Evolutionary conservation across 164 flowering plant species (phyloP), one percentile per base, ranked within the genome.

Genomic region (Macadamia tetraphylla): DNA sequence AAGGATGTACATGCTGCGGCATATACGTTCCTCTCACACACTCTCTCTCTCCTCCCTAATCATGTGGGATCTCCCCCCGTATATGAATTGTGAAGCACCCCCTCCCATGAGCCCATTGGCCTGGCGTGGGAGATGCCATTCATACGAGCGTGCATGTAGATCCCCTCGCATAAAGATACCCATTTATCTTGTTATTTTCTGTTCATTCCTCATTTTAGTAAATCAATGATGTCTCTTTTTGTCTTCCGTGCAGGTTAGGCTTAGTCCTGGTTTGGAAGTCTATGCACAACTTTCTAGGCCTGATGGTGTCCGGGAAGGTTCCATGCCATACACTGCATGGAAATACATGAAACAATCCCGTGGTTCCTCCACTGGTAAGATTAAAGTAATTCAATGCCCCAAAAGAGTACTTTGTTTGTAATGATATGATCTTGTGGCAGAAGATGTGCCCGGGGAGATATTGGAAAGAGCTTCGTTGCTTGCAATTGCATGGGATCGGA

Each of bases 271-370:
- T 60, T 71, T 89, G 74, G 88, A 88, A 78, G 80, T 83, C 62
- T 92, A 87, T 84, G 92, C 94, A 6, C 89, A 82, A 67, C 85
- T 94, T 77, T 76, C 94, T 18, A 90, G 74, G 80, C 99, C 98
- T 62, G 97, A 90, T 62, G 98, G 98, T 46, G 87, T 87, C 63
- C 86, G 94, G 18, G 97, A 92, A 53, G 97, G 97, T 73, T 80
- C 94, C 68, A 88, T 92, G 86, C 99, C 99, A 64, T 92, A 86
- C 75, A 87, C 95, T 76, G 97, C 99, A 17, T 94, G 97, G 99
- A 94, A 85, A 81, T 87, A 79, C 72, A 76, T 78, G 67, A 52
- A 71, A 6, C 79, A 75, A 56, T 60, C 76, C 31, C 78, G 63
- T 40, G 72, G 70, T 76, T 82, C 85, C 52, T 71, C 85, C 43